These are phyloP conservation scores for Dothideomycetes sp. DNA, from an alignment of 2,329 filamentous ascomycete species.

Conservation along the genomic window DNA sequence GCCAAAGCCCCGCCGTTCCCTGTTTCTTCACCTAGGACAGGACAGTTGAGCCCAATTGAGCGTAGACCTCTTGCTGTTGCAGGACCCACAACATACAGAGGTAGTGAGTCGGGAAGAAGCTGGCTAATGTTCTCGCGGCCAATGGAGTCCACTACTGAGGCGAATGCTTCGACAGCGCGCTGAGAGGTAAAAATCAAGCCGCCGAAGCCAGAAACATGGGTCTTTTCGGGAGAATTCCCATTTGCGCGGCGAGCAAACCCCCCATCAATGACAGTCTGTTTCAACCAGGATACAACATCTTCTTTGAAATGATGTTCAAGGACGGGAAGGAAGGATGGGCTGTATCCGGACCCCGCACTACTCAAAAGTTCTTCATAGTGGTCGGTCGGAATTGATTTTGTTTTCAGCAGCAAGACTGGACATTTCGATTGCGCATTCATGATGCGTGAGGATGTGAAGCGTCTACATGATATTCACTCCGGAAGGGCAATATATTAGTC, in stretches of 20 bases:
- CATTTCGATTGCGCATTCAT: constrained; percentile 12
- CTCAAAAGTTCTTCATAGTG: constrained; percentile 60
- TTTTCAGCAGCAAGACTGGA: constrained; percentile 67
- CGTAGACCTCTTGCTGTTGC: constrained; percentile 66
- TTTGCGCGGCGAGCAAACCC: constrained; percentile 22
- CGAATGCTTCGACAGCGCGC: constrained; percentile 69
- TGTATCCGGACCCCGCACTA: constrained; percentile 33
- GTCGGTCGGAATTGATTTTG: constrained; percentile 59
- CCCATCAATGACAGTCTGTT: constrained; percentile 36
- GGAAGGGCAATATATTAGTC: too few species aligned
- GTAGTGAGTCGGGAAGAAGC: constrained; percentile 38
- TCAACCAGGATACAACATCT: constrained; percentile 44
- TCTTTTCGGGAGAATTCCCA: constrained; percentile 12
- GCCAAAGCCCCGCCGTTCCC: constrained; percentile 78
- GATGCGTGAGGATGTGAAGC: too few species aligned
- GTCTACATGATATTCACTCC: too few species aligned
- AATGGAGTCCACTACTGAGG: constrained; percentile 47
- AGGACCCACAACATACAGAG: constrained; percentile 69
- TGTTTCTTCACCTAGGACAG: constrained; percentile 67
- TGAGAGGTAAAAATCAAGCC: constrained; percentile 81
- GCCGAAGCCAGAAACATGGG: constrained; percentile 44
- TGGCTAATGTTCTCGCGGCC: constrained; percentile 19
- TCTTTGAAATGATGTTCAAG: constrained; percentile 59
- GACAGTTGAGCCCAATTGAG: constrained; percentile 37
- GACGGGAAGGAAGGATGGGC: constrained; percentile 64